These are phyloP conservation scores for Isabelozyma heimii DNA, from an alignment of 805 yeast genomes.

Conservation along the genomic window DNA sequence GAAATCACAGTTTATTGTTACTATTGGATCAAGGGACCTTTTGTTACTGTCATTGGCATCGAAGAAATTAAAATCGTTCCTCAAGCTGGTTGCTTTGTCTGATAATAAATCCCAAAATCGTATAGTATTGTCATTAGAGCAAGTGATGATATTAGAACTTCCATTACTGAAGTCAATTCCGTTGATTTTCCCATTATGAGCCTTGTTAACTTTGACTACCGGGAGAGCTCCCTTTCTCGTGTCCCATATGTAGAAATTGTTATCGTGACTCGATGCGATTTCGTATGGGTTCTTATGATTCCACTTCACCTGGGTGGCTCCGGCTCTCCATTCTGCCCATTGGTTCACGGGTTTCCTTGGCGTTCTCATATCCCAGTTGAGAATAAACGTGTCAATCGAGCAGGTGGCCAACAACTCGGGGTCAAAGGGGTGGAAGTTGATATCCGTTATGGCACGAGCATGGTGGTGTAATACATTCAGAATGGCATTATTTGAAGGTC, in stretches of 20 bases:
- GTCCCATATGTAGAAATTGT: slow-evolving; percentile 84
- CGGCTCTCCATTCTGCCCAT: slow-evolving; percentile 94
- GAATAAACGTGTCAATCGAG: slow-evolving; percentile 83
- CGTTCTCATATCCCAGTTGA: slow-evolving; percentile 87
- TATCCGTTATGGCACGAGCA: slow-evolving; percentile 91
- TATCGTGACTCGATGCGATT: slow-evolving; percentile 84
- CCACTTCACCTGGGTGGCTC: slow-evolving; percentile 96
- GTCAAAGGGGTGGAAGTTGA: slow-evolving; percentile 82
- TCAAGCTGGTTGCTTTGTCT: slow-evolving; percentile 8
- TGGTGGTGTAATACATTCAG: slow-evolving; percentile 88
- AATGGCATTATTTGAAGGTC: slow-evolving; percentile 70
- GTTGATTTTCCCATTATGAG: slow-evolving; percentile 84
- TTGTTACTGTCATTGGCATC: slow-evolving; percentile 6
- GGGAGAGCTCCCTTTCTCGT: slow-evolving; percentile 79
- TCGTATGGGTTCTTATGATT: slow-evolving; percentile 70
- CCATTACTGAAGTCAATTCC: slow-evolving; percentile 80
- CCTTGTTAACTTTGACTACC: slow-evolving; percentile 54
- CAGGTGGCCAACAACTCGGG: slow-evolving; percentile 92
- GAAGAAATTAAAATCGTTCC: slow-evolving; percentile 16
- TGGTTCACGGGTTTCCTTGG: slow-evolving; percentile 70
- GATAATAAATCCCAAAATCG: slow-evolving; percentile 70
- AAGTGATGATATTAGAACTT: slow-evolving; percentile 62
- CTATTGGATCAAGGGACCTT: slow-evolving; percentile 40
- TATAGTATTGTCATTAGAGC: slow-evolving; percentile 83
- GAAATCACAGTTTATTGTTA: slow-evolving; percentile 66